Percentiles rank a stretch among this genome's conserved stretches.
These are phyloP conservation scores for Castanea crenata DNA, from an alignment of 306 rosid species.

Conservation along the genomic window DNA sequence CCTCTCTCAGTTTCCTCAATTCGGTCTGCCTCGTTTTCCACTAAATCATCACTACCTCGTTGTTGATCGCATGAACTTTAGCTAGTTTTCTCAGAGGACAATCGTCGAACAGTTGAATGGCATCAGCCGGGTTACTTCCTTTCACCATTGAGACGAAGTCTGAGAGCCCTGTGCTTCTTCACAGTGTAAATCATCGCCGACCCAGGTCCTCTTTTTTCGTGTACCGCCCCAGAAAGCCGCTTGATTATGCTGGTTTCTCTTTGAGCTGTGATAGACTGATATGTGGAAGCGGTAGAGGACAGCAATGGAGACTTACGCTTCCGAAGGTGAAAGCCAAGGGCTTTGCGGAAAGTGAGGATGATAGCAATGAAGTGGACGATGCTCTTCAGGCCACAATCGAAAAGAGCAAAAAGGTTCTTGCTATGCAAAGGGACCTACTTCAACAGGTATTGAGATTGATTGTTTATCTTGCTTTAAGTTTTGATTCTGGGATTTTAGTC, in stretches of 20 bases:
- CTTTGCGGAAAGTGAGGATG: slow-evolving; percentile 33
- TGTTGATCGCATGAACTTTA: background rate
- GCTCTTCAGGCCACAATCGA: slow-evolving; percentile 65
- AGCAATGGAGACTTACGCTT: slow-evolving; percentile 33
- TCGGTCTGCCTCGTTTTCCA: slow-evolving; percentile 28
- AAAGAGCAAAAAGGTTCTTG: slow-evolving; percentile 82
- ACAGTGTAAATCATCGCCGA: slow-evolving; percentile 17
- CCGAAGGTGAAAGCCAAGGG: slow-evolving; percentile 40
- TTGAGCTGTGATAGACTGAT: slow-evolving; percentile 37
- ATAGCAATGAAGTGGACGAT: slow-evolving; percentile 54
- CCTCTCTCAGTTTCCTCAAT: slow-evolving; percentile 26
- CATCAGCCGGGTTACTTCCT: slow-evolving; percentile 52
- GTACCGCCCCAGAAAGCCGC: slow-evolving; percentile 20
- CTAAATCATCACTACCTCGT: background rate
- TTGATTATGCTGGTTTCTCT: slow-evolving; percentile 5
- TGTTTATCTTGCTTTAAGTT: background rate
- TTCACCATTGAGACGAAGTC: slow-evolving; percentile 43
- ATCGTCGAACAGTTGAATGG: slow-evolving; percentile 33
- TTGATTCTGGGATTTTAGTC: background rate
- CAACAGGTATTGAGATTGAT: slow-evolving; percentile 55
- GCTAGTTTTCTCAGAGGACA: slow-evolving; percentile 3
- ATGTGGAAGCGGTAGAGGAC: slow-evolving; percentile 34
- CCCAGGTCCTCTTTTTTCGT: slow-evolving; percentile 23
- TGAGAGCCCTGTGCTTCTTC: slow-evolving; percentile 39
- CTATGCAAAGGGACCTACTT: slow-evolving; percentile 70